Percentiles rank a stretch among this genome's conserved stretches.
These are phyloP conservation scores for Phytopythium aichiense DNA, from an alignment of 352 stramenopile species.

Conservation along the genomic window DNA sequence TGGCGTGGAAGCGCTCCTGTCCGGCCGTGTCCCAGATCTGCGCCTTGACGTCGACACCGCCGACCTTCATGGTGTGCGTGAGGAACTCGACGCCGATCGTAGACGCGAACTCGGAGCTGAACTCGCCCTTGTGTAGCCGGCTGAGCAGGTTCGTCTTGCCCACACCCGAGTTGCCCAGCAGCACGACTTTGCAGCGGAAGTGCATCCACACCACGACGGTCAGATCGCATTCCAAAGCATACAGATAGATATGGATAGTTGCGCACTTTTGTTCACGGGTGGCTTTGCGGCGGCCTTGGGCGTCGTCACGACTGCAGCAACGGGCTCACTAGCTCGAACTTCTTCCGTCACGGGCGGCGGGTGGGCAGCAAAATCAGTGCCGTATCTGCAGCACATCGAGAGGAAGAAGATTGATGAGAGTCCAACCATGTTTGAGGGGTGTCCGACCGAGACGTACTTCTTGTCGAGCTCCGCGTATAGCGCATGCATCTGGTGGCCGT, in stretches of 20 bases:
- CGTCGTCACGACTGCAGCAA: constrained; percentile 18
- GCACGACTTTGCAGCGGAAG: constrained; percentile 38
- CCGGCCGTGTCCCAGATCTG: constrained; percentile 89
- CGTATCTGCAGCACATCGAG: constrained; percentile 32
- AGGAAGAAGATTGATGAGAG: background rate
- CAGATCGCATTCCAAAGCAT: background rate
- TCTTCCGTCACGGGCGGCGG: constrained; percentile 43
- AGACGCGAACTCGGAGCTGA: constrained; percentile 78
- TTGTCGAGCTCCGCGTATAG: constrained; percentile 69
- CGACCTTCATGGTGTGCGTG: constrained; percentile 72
- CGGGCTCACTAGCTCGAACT: constrained; percentile 23
- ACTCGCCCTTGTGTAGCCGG: constrained; percentile 78
- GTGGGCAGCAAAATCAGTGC: constrained; percentile 44
- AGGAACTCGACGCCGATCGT: constrained; percentile 87
- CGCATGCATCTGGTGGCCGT: constrained; percentile 44
- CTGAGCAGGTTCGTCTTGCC: constrained; percentile 86
- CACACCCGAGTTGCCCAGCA: constrained; percentile 83
- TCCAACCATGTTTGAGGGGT: too few species aligned
- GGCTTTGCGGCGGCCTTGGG: constrained; percentile 34
- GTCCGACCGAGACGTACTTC: constrained; percentile 27
- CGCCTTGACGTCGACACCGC: constrained; percentile 69
- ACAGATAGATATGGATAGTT: background rate
- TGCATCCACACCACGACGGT: constrained; percentile 3
- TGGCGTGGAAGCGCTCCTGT: constrained; percentile 84
- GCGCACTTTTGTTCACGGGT: constrained; percentile 63